Evolutionary conservation across 2,329 filamentous ascomycete genomes (phyloP).

Genomic region (Ophiostoma populinum): DNA sequence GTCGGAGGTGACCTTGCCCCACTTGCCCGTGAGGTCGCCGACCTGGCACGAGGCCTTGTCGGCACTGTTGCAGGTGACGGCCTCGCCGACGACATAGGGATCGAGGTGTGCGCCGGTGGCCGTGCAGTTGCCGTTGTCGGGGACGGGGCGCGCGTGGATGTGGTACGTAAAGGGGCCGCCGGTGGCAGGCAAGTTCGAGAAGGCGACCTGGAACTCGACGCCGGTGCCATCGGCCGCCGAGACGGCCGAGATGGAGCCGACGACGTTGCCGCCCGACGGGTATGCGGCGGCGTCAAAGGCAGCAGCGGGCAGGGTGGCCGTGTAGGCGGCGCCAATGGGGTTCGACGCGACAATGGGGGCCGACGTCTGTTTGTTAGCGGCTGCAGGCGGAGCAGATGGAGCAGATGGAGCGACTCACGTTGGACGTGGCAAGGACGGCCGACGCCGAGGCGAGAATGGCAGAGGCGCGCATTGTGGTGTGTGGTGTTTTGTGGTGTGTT

Average conservation of each 20-base stretch:
- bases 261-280: slow-evolving; percentile 32
- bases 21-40: slow-evolving; percentile 61
- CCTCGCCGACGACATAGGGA: slow-evolving; percentile 48
- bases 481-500: too few relatives aligned
- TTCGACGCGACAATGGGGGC: slow-evolving; percentile 30
- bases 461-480: slow-evolving; percentile 8
- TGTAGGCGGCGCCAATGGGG: slow-evolving; percentile 33
- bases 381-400: too few relatives aligned
- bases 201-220: slow-evolving; percentile 17
- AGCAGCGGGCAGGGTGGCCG: slow-evolving; percentile 35
- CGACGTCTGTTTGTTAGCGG: background rate
- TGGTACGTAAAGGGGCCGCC: slow-evolving; percentile 39
- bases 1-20: slow-evolving; percentile 39
- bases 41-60: slow-evolving; percentile 52
- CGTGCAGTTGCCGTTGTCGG: slow-evolving; percentile 53
- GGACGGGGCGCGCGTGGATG: slow-evolving; percentile 48
- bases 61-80: slow-evolving; percentile 37
- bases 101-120: slow-evolving; percentile 51
- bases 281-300: slow-evolving; percentile 31
- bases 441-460: slow-evolving; percentile 2
- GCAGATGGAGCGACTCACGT: too few relatives aligned
- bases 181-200: slow-evolving; percentile 17
- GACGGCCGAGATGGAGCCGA: slow-evolving; percentile 18
- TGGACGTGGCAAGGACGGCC: slow-evolving; percentile 4
- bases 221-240: slow-evolving; percentile 16